Evolutionary conservation across 75 land plant genomes (phyloP).

Genomic region (Pinus taeda): DNA sequence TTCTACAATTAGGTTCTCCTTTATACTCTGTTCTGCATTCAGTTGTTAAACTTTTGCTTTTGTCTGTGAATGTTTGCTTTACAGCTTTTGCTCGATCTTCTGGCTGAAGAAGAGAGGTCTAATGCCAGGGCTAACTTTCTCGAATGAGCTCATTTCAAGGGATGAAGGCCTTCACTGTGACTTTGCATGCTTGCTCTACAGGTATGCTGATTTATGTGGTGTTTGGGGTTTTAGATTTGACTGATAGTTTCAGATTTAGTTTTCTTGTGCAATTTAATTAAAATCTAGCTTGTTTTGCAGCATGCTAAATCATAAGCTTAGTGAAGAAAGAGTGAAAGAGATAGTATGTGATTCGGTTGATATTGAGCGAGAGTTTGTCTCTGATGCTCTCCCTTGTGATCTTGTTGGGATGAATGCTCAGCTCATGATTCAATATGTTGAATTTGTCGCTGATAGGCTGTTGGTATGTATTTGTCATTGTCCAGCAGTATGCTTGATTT

Average conservation of each 20-base stretch:
- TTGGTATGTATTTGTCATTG: constrained; percentile 6
- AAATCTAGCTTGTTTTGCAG: neutral
- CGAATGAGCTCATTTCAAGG: constrained; percentile 62
- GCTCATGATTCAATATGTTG: constrained; percentile 76
- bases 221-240: no score
- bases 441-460: constrained; percentile 76
- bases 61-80: neutral
- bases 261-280: no score
- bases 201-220: constrained; percentile 12
- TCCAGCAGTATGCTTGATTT: no score
- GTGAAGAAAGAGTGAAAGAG: constrained; percentile 50
- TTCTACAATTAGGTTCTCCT: neutral
- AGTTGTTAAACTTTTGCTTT: constrained; percentile 29
- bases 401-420: constrained; percentile 79
- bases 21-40: neutral
- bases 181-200: constrained; percentile 71
- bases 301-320: constrained; percentile 48
- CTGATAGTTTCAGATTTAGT: no score
- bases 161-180: constrained; percentile 83
- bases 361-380: constrained; percentile 80
- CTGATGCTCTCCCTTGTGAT: constrained; percentile 70
- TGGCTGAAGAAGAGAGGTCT: constrained; percentile 77
- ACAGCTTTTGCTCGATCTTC: constrained; percentile 74
- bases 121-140: constrained; percentile 64
- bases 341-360: constrained; percentile 72